Evolutionary conservation across 176 grass and related monocot species (phyloP).

Genomic region (Tuctoria greenei): DNA sequence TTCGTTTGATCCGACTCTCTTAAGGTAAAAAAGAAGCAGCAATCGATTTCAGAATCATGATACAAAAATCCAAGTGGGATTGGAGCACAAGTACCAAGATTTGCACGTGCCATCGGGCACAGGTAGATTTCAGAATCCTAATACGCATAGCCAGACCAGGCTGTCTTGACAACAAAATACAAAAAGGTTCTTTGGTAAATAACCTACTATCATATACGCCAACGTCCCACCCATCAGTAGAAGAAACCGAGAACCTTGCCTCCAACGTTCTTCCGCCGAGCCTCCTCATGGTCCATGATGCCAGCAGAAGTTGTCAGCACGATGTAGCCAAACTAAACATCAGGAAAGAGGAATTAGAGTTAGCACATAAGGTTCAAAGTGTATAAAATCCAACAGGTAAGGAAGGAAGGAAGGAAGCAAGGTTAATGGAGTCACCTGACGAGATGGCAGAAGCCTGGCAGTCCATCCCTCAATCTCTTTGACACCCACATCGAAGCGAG

Average conservation of each 20-base stretch:
- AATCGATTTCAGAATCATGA: too few species aligned
- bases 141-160: background rate
- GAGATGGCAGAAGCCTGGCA: constrained; percentile 62
- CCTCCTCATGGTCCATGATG: constrained; percentile 81
- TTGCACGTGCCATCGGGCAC: background rate
- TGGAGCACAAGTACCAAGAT: background rate
- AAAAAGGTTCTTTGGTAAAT: background rate
- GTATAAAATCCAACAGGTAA: background rate
- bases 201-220: background rate
- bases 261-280: constrained; percentile 67
- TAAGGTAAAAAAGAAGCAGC: background rate
- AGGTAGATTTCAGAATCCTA: constrained; percentile 12
- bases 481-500: constrained; percentile 73
- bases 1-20: background rate
- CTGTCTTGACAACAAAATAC: constrained; percentile 17
- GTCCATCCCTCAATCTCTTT: constrained; percentile 77
- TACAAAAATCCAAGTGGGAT: background rate
- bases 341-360: background rate
- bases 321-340: constrained; percentile 66
- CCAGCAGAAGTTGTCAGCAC: constrained; percentile 75
- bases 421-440: constrained; percentile 33
- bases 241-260: constrained; percentile 77
- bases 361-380: background rate
- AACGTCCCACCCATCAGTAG: constrained; percentile 30
- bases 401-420: background rate